Evolutionary conservation across 495 filamentous ascomycete species (phyloP).

Genomic region (Podospora anserina): DNA sequence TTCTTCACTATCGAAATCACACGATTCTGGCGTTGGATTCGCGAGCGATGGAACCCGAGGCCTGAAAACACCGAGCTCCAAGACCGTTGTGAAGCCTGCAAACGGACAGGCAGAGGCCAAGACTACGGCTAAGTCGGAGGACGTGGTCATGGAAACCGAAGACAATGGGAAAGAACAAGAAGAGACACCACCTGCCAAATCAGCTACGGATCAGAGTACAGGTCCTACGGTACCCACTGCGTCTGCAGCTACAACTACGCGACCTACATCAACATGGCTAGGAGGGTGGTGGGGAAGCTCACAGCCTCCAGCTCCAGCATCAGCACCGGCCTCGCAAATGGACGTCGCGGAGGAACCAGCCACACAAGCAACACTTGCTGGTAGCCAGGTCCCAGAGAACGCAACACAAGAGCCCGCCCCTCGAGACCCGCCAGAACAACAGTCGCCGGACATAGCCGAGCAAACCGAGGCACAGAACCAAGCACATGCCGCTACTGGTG

Average conservation of each 20-base stretch:
- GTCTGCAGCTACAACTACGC: conserved; percentile 33
- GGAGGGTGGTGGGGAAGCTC: conserved; percentile 40
- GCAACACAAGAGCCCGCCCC: conserved; percentile 16
- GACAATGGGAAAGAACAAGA: conserved; percentile 10
- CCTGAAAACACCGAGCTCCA: background rate
- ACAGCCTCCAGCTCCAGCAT: conserved; percentile 24
- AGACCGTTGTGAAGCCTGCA: conserved; percentile 9
- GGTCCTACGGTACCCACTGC: conserved; percentile 16
- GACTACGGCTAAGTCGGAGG: conserved; percentile 8
- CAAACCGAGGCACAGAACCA: conserved; percentile 14
- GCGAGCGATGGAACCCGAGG: background rate
- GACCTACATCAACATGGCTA: conserved; percentile 52
- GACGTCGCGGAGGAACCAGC: conserved; percentile 15
- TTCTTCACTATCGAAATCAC: conserved; percentile 21
- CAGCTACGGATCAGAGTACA: conserved; percentile 8
- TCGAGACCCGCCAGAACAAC: conserved; percentile 20
- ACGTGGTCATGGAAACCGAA: conserved; percentile 9
- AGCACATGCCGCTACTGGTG: conserved; percentile 17
- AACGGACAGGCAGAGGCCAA: background rate
- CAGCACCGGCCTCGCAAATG: conserved; percentile 25
- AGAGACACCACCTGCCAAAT: background rate
- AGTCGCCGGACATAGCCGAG: conserved; percentile 22
- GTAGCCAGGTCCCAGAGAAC: conserved; percentile 5
- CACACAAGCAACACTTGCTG: conserved; percentile 17
- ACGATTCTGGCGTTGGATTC: background rate